phyloP scores from a whole-genome alignment of 2,329 filamentous ascomycete genomes.

The Spiromastix sp. region DNA sequence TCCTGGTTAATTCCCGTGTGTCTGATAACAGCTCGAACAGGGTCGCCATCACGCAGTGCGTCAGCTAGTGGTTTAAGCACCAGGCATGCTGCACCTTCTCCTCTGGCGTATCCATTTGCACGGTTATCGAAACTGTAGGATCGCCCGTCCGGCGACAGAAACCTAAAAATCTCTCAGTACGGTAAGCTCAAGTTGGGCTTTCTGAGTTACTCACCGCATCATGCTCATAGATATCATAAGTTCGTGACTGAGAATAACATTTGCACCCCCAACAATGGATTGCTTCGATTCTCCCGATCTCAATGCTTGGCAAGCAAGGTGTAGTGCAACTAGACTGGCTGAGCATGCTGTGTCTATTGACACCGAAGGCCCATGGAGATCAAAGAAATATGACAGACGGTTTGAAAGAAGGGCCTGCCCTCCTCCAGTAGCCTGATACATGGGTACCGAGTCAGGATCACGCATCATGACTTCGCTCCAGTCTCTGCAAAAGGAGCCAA shows the following conservation, averaged over 20 bases:
- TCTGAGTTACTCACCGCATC: constrained; percentile 13
- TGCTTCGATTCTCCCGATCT: constrained; percentile 15
- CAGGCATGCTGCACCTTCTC: constrained; percentile 25
- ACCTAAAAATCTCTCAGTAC: constrained; percentile 4
- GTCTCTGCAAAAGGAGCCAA: constrained; percentile 9
- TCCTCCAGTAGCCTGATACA: constrained; percentile 17
- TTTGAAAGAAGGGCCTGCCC: constrained; percentile 24
- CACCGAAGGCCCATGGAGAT: constrained; percentile 25
- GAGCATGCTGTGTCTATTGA: constrained; percentile 27
- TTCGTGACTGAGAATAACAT: constrained; percentile 19
- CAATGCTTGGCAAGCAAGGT: constrained; percentile 18
- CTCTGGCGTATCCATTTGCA: constrained; percentile 22
- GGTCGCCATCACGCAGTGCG: constrained; percentile 25
- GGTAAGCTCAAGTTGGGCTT: background rate
- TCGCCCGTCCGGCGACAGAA: constrained; percentile 18
- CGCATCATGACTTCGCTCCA: constrained; percentile 13
- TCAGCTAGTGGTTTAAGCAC: constrained; percentile 24
- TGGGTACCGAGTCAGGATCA: constrained; percentile 14
- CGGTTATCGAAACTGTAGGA: constrained; percentile 19
- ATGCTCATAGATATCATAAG: constrained; percentile 18
- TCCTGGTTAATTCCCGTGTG: constrained; percentile 23
- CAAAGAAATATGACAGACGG: constrained; percentile 27
- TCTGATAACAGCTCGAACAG: constrained; percentile 26
- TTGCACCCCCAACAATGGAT: constrained; percentile 18
- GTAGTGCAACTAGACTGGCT: constrained; percentile 10